Evolutionary conservation across 371 early-diverging fungal genomes (phyloP).

Genomic region (Lichtheimia hyalospora): DNA sequence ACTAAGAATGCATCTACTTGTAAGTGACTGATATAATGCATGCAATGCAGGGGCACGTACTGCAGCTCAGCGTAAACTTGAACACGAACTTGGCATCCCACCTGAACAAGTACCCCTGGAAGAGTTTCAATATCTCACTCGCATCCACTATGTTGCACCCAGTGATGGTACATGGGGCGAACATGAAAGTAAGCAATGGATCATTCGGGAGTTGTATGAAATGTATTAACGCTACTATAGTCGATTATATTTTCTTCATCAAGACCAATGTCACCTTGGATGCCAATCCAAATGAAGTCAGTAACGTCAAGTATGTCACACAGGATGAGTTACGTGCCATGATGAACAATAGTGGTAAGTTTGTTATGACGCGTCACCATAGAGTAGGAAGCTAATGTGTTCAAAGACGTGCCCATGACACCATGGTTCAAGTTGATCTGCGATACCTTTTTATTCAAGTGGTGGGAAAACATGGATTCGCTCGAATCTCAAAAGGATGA

Average conservation of each 20-base stretch:
- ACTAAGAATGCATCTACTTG: no score
- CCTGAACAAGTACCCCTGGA: constrained; percentile 80
- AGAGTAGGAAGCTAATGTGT: no score
- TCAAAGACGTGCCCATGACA: constrained; percentile 68
- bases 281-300: constrained; percentile 84
- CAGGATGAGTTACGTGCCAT: constrained; percentile 72
- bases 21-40: no score
- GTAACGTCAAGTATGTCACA: constrained; percentile 71
- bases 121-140: constrained; percentile 82
- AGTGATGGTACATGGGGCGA: constrained; percentile 96
- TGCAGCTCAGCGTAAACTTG: constrained; percentile 81
- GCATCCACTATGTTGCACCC: constrained; percentile 93
- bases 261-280: constrained; percentile 66
- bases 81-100: constrained; percentile 94
- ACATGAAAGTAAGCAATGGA: constrained; percentile 76
- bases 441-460: constrained; percentile 88
- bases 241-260: constrained; percentile 90
- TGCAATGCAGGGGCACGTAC: constrained; percentile 45
- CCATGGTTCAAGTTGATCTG: constrained; percentile 97
- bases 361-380: not conserved
- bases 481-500: constrained; percentile 66
- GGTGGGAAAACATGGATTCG: constrained; percentile 90
- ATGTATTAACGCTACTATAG: constrained; percentile 20
- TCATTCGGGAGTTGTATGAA: not conserved
- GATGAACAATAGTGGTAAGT: constrained; percentile 64